Evolutionary conservation across 495 filamentous ascomycete genomes (phyloP).

Genomic region (Durotheca rogersii): DNA sequence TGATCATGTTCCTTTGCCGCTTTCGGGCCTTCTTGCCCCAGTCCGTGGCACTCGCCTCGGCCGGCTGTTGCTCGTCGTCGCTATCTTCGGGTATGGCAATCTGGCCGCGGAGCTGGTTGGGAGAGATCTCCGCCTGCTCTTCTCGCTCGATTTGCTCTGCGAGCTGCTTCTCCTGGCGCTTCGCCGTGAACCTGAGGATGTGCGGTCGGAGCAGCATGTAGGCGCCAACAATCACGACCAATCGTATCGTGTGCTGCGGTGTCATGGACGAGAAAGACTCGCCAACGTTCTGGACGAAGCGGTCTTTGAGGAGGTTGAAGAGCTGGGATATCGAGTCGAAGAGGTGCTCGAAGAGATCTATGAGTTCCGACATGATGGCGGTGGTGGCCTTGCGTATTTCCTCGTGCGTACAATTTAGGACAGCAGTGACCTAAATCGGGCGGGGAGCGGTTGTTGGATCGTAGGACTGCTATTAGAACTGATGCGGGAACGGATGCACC

Average conservation of each 20-base stretch:
- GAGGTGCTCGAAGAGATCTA: constrained; percentile 33
- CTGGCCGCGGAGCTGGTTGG: constrained; percentile 54
- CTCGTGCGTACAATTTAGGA: not conserved
- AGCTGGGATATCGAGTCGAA: constrained; percentile 28
- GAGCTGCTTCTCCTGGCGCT: constrained; percentile 47
- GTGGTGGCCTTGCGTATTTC: not conserved
- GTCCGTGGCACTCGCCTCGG: constrained; percentile 41
- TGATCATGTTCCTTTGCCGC: constrained; percentile 62
- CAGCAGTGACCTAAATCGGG: too few relatives aligned
- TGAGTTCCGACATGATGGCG: constrained; percentile 40
- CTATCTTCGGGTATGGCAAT: constrained; percentile 57
- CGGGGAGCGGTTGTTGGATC: too few relatives aligned
- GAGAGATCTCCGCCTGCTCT: constrained; percentile 41
- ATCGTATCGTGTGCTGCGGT: constrained; percentile 58
- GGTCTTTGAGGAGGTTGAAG: constrained; percentile 36
- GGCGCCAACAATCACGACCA: constrained; percentile 59
- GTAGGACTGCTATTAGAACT: too few relatives aligned
- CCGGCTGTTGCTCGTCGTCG: constrained; percentile 50
- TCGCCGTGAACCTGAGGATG: constrained; percentile 52
- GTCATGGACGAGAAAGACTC: constrained; percentile 56
- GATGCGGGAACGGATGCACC: too few relatives aligned
- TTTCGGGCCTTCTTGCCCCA: constrained; percentile 62
- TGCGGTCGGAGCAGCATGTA: constrained; percentile 69
- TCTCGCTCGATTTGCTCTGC: constrained; percentile 44
- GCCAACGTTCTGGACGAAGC: constrained; percentile 57